Evolutionary conservation across 805 yeast genomes (phyloP), one percentile per base, ranked within the genome.

Genomic region (Metschnikowia drakensbergensis): DNA sequence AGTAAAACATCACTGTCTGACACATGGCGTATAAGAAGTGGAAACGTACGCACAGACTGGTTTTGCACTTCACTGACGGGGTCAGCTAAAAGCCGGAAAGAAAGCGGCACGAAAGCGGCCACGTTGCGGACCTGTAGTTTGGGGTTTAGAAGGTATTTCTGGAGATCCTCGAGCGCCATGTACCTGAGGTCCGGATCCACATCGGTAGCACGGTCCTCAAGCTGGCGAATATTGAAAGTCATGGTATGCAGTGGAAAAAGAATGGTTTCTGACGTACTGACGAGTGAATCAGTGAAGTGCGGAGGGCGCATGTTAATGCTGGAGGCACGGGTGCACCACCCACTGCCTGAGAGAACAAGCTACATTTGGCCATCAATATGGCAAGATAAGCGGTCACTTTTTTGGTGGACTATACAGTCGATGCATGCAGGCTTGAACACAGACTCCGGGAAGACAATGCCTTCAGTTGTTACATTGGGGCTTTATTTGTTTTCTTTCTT

Each of bases 121-220:
- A 71, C 53, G 13, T 47, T 46, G 52, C 65, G 48, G 56, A 57
- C 51, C 59, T 58, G 48, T 49, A 52, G 51, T 53, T 64, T 50
- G 57, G 66, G 43, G 49, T 58, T 53, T 33, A 47, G 52, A 6
- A 42, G 32, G 32, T 42, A 42, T 27, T 42, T 42, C 56, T 77
- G 80, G 57, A 87, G 73, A 59, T 88, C 96, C 56, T 79, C 85
- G 47, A 88, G 69, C 2, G 91, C 95, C 96, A 88, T 88, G 67
- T 82, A 88, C 62, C 96, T 71, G 55, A 86, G 69, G 61, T 88
- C 96, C 3, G 94, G 86, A 58, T 88, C 96, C 3, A 83, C 83
- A 54, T 83, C 87, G 37, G 70, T 70, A 10, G 83, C 79, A 54
- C 74, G 73, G 35, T 75, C 77, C 48, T 60, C 66, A 43, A 72